These are phyloP conservation scores for Amanita molliuscula DNA, from an alignment of 768 basidiomycete species.

Conservation along the genomic window DNA sequence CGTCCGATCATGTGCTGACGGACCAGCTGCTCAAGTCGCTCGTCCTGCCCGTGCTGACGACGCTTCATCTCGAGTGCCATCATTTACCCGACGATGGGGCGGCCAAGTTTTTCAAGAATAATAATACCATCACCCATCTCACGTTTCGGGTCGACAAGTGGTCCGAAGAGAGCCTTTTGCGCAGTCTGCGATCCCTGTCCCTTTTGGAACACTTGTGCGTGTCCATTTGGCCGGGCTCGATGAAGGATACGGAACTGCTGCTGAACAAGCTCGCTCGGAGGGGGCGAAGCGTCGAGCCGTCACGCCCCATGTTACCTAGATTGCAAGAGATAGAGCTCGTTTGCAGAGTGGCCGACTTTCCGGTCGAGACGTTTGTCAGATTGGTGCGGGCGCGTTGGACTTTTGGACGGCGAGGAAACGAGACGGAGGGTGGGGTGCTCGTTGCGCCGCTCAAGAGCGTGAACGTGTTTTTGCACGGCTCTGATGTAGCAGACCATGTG, in stretches of 20 bases:
- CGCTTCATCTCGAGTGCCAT: slow-evolving; percentile 2
- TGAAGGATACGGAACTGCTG: neutral
- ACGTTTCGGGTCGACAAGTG: slow-evolving; percentile 4
- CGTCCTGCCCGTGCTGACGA: slow-evolving; percentile 1
- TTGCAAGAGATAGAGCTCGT: neutral
- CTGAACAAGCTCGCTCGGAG: slow-evolving; percentile 3
- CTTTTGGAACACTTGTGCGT: neutral
- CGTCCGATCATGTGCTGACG: neutral
- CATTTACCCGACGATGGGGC: neutral
- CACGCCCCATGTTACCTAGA: neutral
- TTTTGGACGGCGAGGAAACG: slow-evolving; percentile 3
- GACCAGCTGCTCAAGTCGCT: neutral
- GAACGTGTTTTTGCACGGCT: slow-evolving; percentile 1
- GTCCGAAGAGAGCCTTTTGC: slow-evolving; percentile 3
- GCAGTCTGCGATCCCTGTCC: neutral
- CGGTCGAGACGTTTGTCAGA: slow-evolving; percentile 3
- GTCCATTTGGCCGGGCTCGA: slow-evolving; percentile 1
- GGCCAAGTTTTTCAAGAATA: slow-evolving; percentile 1
- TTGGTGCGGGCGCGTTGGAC: slow-evolving; percentile 4
- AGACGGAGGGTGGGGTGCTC: neutral
- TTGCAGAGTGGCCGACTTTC: slow-evolving; percentile 1
- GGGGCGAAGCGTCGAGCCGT: neutral
- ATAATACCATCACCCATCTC: slow-evolving; percentile 4
- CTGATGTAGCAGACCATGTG: slow-evolving; percentile 1
- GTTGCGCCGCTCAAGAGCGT: neutral